phyloP scores from a whole-genome alignment of 2,329 filamentous ascomycete genomes.

The Proliferodiscus dingleyae region DNA sequence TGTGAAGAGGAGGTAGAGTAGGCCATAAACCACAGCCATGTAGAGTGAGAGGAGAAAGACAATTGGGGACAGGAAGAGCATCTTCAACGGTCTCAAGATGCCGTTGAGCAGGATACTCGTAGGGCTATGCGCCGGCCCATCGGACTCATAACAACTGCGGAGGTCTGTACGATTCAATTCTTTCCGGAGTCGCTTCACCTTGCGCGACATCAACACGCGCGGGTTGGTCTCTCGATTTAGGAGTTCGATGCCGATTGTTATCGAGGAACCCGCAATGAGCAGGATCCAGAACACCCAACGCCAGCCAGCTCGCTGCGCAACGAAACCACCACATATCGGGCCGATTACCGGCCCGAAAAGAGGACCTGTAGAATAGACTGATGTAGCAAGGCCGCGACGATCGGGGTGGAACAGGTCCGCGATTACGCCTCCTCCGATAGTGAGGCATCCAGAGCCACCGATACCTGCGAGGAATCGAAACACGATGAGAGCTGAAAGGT shows the following conservation, averaged over 20 bases:
- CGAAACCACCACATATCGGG: slow-evolving; percentile 26
- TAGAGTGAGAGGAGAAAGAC: slow-evolving; percentile 44
- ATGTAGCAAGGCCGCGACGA: slow-evolving; percentile 28
- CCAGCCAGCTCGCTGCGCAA: slow-evolving; percentile 47
- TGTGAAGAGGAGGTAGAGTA: slow-evolving; percentile 49
- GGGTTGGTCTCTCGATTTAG: slow-evolving; percentile 45
- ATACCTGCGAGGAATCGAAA: slow-evolving; percentile 46
- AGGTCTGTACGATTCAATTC: slow-evolving; percentile 42
- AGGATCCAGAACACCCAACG: slow-evolving; percentile 40
- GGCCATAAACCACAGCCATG: slow-evolving; percentile 47
- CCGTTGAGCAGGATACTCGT: slow-evolving; percentile 35
- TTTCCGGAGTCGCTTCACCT: slow-evolving; percentile 40
- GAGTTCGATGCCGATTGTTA: slow-evolving; percentile 34
- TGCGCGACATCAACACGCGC: slow-evolving; percentile 46
- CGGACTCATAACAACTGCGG: slow-evolving; percentile 39
- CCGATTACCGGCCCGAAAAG: slow-evolving; percentile 31
- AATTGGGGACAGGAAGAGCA: slow-evolving; percentile 35
- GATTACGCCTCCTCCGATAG: slow-evolving; percentile 39
- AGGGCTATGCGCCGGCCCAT: slow-evolving; percentile 14
- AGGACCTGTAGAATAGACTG: slow-evolving; percentile 26
- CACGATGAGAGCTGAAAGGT: slow-evolving; percentile 38
- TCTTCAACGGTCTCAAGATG: slow-evolving; percentile 46
- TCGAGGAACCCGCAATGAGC: slow-evolving; percentile 39
- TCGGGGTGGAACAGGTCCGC: slow-evolving; percentile 36
- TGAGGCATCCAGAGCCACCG: slow-evolving; percentile 41